Evolutionary conservation across 2,329 filamentous ascomycete genomes (phyloP), one percentile per base, ranked within the genome.

Genomic region (Delphinella strobiligena): DNA sequence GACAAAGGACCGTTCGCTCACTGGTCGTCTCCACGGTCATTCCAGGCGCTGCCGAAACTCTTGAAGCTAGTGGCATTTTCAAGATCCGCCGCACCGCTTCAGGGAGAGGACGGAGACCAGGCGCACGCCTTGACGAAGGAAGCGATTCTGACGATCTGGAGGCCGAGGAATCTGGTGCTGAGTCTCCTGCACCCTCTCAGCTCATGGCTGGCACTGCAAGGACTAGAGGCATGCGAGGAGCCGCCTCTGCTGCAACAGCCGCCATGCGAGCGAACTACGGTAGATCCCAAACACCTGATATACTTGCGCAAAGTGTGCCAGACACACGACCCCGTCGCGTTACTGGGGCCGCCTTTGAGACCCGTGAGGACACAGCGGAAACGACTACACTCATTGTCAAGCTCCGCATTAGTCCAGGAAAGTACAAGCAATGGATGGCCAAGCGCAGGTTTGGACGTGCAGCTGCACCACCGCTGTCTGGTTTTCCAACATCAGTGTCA

Each of bases 251-350:
- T 32, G 89, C 89, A 4, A 83, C 89, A 55, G 84, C 86, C 47
- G 82, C 88, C 41, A 89, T 96, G 76, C 66, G 74, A 46, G 80
- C 80, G 27, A 81, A 84, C 47, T 58, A 54, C 32, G 68, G 66
- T n/a, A 80, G 91, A 45, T 95, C 89, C 22, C 84, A 88, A 56
- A 96, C 91, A 0, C 91, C 91, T 3, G 91, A 96, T 58, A 68
- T 54, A 12, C 33, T 62, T 68, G 40, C 83, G n/a, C n/a, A n/a
- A n/a, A 51, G 86, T 94, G 58, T 75, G 81, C 1, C 86, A 94
- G 58, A 75, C 81, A 1, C 74, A 5, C 79, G 80, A 4, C 70
- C 66, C 5, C 67, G 76, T 47, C 67, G 74, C 49, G 59, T 66
- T 44, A 46, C 33, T 19, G 43, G 43, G 11, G 54, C 73, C 40